Evolutionary conservation across 768 basidiomycete genomes (phyloP).

Genomic region (Cystobasidium ongulense): DNA sequence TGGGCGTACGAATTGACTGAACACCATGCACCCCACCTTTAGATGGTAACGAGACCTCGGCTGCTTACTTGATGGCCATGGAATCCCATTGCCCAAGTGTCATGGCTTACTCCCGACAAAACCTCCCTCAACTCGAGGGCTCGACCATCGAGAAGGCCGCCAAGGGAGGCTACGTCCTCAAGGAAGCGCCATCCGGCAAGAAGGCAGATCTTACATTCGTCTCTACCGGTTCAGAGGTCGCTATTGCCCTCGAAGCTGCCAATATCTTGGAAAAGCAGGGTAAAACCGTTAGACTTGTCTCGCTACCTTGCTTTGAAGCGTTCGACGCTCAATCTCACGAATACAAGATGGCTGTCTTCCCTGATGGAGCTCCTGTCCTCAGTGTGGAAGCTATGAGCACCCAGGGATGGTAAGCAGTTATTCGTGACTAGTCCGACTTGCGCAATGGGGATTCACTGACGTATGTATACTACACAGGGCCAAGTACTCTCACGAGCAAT

Average conservation of each 20-base stretch:
- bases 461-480: background rate
- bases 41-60: constrained; percentile 95
- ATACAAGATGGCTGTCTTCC: constrained; percentile 74
- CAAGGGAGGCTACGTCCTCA: constrained; percentile 80
- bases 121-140: constrained; percentile 81
- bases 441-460: too few relatives aligned
- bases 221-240: constrained; percentile 78
- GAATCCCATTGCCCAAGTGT: constrained; percentile 72
- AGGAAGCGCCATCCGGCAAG: constrained; percentile 56
- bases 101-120: constrained; percentile 64
- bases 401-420: background rate
- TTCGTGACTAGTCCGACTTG: too few relatives aligned
- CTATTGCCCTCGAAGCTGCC: constrained; percentile 78
- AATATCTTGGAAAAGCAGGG: constrained; percentile 67
- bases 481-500: constrained; percentile 25
- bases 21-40: constrained; percentile 55
- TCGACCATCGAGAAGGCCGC: constrained; percentile 74
- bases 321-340: constrained; percentile 68
- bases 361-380: constrained; percentile 42
- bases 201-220: constrained; percentile 78
- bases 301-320: constrained; percentile 79
- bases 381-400: constrained; percentile 19
- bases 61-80: constrained; percentile 73
- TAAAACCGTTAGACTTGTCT: constrained; percentile 71
- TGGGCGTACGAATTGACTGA: background rate